Evolutionary conservation across 371 early-diverging fungal species (phyloP).

Genomic region (Mucor irregularis): DNA sequence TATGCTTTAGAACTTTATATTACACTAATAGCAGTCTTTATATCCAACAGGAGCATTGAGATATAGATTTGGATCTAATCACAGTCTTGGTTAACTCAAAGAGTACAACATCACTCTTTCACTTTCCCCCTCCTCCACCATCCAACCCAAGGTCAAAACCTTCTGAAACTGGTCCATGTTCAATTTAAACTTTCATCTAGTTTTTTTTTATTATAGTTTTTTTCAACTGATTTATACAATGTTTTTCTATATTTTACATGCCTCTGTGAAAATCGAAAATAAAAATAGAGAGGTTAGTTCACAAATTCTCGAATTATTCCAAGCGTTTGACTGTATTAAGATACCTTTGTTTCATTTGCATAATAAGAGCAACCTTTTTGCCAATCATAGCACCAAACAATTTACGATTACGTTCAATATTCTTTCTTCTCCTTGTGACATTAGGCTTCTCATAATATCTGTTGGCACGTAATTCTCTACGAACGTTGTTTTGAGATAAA

Average conservation of each 20-base stretch:
- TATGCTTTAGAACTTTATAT: too few species aligned
- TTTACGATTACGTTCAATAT: conserved; percentile 49
- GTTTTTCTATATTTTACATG: conserved; percentile 20
- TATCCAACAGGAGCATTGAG: too few species aligned
- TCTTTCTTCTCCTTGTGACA: conserved; percentile 52
- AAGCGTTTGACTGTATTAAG: neutral
- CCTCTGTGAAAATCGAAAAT: conserved; percentile 12
- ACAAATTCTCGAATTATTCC: too few species aligned
- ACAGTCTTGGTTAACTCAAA: too few species aligned
- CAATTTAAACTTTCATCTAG: too few species aligned
- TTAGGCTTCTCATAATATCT: conserved; percentile 60
- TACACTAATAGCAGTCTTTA: too few species aligned
- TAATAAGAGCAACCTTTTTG: conserved; percentile 59
- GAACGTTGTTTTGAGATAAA: conserved; percentile 46
- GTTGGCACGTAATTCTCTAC: conserved; percentile 45
- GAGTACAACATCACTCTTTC: too few species aligned
- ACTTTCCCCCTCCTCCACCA: too few species aligned
- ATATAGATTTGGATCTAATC: too few species aligned
- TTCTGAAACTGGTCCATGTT: too few species aligned
- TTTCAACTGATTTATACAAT: neutral
- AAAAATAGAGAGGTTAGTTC: neutral
- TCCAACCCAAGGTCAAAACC: too few species aligned
- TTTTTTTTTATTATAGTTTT: neutral
- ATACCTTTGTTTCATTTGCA: conserved; percentile 66
- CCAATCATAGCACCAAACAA: conserved; percentile 54